Base-by-base conservation (phyloP, 2,329 filamentous ascomycete species). In the Fusarium sp. region DNA sequence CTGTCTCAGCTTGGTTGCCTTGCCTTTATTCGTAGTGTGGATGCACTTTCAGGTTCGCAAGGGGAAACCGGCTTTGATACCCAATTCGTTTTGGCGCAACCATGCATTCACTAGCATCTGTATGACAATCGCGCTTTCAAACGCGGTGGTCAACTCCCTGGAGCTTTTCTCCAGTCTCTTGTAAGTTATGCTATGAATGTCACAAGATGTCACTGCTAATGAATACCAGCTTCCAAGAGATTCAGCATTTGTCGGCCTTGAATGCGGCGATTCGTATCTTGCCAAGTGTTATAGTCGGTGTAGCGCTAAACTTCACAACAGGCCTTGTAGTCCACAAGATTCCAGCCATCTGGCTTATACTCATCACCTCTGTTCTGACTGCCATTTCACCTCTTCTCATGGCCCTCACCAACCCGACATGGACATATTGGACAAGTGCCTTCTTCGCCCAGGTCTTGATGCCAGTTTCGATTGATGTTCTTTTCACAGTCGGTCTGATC, bases 31-130 rank as follows among this genome's bases (percentile, higher is more conserved):
- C 71, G 76, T 85, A 42, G 72, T 78, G 11, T 90, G 88, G 88
- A 82, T 88, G 47, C 79, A 81, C 12, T 78, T 79, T 5, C 85
- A 84, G 49, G 83, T 84, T 47, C 78, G 76, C 12, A 71, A 75
- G 0, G 78, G 80, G 11, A 79, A 79, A 4, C 83, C 86, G 13
- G 86, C 87, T 1, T 74, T 91, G 9, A 89, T 91, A 23, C 88
- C 88, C 0, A 90, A 90, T 72, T 83, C 82, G 0, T 76, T 91
- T 0, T 91, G 88, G 88, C 81, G 77, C n/a, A 89, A 87, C 44
- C 74, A 76, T 0, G 76, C 84, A 4, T 91, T 90, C 69, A 83
- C 85, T 0, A 81, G 78, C 28, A 83, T 88, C 20, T 90, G 88
- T 70, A 68, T 83, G 5, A 84, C 80, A 6, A 79, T 87, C 1